phyloP scores from a whole-genome alignment of 306 rosid genomes.

The Vachellia collinsii region DNA sequence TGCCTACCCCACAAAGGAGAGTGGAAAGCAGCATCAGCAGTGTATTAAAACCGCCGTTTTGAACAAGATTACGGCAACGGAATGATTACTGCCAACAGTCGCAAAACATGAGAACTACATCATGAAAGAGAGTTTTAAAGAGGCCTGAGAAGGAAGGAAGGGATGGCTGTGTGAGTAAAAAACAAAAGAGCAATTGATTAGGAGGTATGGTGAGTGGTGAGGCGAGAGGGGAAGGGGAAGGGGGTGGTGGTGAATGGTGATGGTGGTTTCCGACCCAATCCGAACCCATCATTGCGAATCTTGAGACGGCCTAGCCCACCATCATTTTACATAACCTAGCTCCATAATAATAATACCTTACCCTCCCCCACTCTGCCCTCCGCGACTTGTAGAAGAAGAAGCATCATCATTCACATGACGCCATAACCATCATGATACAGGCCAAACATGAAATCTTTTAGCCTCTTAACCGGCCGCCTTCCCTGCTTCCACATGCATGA shows the following conservation, averaged over 20 bases:
- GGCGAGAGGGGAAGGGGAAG: constrained; percentile 18
- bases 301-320: constrained; percentile 95
- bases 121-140: constrained; percentile 38
- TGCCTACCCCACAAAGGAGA: not conserved
- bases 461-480: constrained; percentile 89
- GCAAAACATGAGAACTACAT: constrained; percentile 52
- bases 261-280: constrained; percentile 86
- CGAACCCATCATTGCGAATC: constrained; percentile 99
- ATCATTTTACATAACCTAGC: constrained; percentile 86
- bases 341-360: constrained; percentile 32
- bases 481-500: constrained; percentile 96
- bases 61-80: constrained; percentile 35
- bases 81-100: constrained; percentile 68
- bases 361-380: constrained; percentile 46
- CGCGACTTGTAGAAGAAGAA: constrained; percentile 29
- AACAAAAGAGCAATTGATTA: constrained; percentile 56
- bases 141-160: constrained; percentile 47
- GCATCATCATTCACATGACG: constrained; percentile 78
- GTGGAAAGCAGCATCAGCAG: not conserved
- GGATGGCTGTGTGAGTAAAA: constrained; percentile 33
- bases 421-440: constrained; percentile 59
- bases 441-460: constrained; percentile 57
- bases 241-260: constrained; percentile 31
- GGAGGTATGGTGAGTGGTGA: constrained; percentile 2
- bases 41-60: constrained; percentile 28